A percentile compares a stretch with the other conserved stretches of the same genome.
phyloP scores from a whole-genome alignment of 495 filamentous ascomycete species.

The Talaromyces trachyspermus region DNA sequence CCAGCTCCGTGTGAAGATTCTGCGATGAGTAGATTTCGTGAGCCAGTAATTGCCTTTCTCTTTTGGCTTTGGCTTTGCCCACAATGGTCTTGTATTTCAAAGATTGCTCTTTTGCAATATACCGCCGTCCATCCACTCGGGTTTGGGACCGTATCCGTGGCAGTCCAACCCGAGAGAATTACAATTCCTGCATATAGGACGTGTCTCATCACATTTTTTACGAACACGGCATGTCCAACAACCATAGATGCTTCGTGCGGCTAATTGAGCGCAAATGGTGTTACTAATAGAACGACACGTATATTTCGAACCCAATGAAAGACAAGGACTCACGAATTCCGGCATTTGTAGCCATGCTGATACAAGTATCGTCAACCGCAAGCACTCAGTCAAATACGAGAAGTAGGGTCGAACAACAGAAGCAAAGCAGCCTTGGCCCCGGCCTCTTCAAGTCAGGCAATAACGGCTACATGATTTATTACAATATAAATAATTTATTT shows the following conservation, averaged over 20 bases:
- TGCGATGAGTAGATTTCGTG: neutral
- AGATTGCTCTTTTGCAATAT: neutral
- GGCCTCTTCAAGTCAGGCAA: no score
- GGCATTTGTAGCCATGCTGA: neutral
- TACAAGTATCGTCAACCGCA: no score
- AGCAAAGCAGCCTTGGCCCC: no score
- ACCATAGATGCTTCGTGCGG: slow-evolving; percentile 2
- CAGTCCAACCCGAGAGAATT: slow-evolving; percentile 9
- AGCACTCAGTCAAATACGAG: no score
- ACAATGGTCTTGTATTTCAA: neutral
- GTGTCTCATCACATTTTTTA: slow-evolving; percentile 10
- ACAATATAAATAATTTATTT: no score
- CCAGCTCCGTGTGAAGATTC: neutral
- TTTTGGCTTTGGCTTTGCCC: neutral
- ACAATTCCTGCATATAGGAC: slow-evolving; percentile 10
- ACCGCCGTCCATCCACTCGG: slow-evolving; percentile 13
- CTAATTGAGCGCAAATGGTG: neutral
- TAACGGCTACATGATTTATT: no score
- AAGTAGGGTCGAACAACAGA: no score
- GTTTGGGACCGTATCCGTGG: slow-evolving; percentile 14
- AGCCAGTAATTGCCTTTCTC: neutral
- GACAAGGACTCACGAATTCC: neutral
- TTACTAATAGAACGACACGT: neutral
- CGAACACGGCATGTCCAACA: slow-evolving; percentile 14
- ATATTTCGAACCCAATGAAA: neutral